Evolutionary conservation across 148 eudicot species (phyloP), one percentile per base, ranked within the genome.

Genomic region (Spergularia bocconei): DNA sequence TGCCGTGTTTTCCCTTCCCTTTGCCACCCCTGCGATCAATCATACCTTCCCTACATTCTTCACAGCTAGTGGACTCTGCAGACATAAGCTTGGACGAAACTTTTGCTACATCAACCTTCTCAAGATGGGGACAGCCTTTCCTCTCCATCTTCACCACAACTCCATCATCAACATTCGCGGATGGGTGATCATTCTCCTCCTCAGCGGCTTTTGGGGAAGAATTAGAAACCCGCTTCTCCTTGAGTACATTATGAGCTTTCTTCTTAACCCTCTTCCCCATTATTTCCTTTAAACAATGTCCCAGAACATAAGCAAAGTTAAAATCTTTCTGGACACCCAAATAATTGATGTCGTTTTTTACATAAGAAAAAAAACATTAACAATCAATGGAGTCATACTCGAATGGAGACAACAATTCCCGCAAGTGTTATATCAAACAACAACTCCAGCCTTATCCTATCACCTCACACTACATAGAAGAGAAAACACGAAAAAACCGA

Each of bases 31-130:
- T 85, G 73, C 86, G 86, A 75, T 85, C 97, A 69, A 13, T 76
- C 21, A 77, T 82, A 55, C 78, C 80, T 76, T 83, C 90, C 78
- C 92, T 86, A 70, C 99, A 95, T 83, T 92, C 93, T 69, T 91
- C 90, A 82, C 99, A 95, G 41, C 70, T 81, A 72, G 79, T 69
- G 56, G 80, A 77, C 75, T 77, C 91, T 6, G 83, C 72, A 75
- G 87, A 80, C 76, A 81, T 79, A 17, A 95, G 74, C 72, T 82
- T 86, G 15, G 83, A 79, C 63, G 87, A 80, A 70, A 91, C 84
- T 55, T 67, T 87, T 11, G 50, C 90, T 70, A 88, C 77, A 84
- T 92, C 81, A 75, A 89, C 91, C 75, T 83, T 85, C 12, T 88
- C 93, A 76, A 92, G 78, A 82, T 95, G 99, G 67, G 82, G 60